Evolutionary conservation across 1,284 basidiomycete species (phyloP), one percentile per base, ranked within the genome.

Genomic region (Apiotrichum laibachii): DNA sequence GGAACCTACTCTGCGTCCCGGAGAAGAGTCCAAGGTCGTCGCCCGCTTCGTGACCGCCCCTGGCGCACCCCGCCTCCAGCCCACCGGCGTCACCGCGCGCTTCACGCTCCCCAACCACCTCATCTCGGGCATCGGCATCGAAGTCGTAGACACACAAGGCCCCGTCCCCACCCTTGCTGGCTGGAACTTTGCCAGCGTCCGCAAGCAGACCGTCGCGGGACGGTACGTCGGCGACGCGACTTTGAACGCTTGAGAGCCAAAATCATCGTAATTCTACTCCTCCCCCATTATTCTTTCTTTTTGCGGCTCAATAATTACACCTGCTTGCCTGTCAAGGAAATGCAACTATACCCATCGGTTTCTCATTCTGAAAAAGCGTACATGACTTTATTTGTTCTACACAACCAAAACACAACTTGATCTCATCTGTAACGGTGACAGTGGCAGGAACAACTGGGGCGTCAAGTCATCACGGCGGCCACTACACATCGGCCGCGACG

Each of bases 21-120:
- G 50, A 8, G 49, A 45, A 11, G 68, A 75, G 33, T 71, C 73
- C 49, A 83, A 83, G 68, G 68, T 82, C 22, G 74, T 82, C n/a
- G 82, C 81, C 0, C 73, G 79, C 39, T 79, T 82, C 64, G 57
- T 73, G 33, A 79, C 75, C 10, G 70, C 75, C 18, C 46, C 64
- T 1, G 59, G 62, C 5, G 34, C 21, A 5, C 58, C 65, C 4
- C 56, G 53, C 22, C 67, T 73, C 46, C 44, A 52, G 4, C 78
- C 80, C 0, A 66, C 68, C 31, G 75, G 75, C 11, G 75, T 81
- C 7, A 67, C 73, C 18, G 76, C 80, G n/a, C 73, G 69, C 47
- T 83, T 81, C 77, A 66, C 66, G 10, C 55, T 78, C 13, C 65
- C 74, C 8, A 80, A 80, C 2, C 60, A 63, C 26, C 70, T 80